Evolutionary conservation across 129 eudicot species (phyloP).

Genomic region (Calendula officinalis): DNA sequence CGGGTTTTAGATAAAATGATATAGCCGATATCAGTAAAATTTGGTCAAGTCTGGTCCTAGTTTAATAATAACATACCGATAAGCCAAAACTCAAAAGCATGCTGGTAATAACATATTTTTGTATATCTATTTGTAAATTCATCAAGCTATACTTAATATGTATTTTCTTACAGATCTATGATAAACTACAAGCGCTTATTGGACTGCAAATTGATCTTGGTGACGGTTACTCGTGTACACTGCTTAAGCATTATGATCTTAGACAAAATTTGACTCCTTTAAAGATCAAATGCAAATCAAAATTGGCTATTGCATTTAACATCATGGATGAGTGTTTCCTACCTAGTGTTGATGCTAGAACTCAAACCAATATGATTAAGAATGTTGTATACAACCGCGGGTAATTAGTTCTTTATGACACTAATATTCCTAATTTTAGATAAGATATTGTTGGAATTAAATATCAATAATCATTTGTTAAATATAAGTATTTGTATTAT

Average conservation of each 20-base stretch:
- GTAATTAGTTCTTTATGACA: conserved; percentile 41
- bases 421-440: not conserved
- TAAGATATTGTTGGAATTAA: not conserved
- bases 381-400: conserved; percentile 57
- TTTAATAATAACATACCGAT: too few species aligned
- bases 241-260: conserved; percentile 46
- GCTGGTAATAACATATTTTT: too few species aligned
- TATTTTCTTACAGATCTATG: conserved; percentile 41
- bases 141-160: too few species aligned
- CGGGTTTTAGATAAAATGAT: too few species aligned
- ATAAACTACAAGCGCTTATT: conserved; percentile 31
- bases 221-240: conserved; percentile 57
- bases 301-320: conserved; percentile 55
- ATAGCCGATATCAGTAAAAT: too few species aligned
- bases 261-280: conserved; percentile 25
- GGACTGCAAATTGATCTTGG: conserved; percentile 52
- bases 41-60: too few species aligned
- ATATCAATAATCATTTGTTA: too few species aligned
- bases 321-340: conserved; percentile 65
- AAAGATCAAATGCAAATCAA: conserved; percentile 55
- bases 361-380: conserved; percentile 46
- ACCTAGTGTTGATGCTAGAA: conserved; percentile 56
- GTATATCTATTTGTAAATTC: too few species aligned
- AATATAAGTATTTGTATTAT: too few species aligned
- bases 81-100: too few species aligned